A percentile compares a stretch with the other conserved stretches of the same genome.
Conservation (phyloP, 306 rosid genomes). For the Luffa aegyptiaca region DNA sequence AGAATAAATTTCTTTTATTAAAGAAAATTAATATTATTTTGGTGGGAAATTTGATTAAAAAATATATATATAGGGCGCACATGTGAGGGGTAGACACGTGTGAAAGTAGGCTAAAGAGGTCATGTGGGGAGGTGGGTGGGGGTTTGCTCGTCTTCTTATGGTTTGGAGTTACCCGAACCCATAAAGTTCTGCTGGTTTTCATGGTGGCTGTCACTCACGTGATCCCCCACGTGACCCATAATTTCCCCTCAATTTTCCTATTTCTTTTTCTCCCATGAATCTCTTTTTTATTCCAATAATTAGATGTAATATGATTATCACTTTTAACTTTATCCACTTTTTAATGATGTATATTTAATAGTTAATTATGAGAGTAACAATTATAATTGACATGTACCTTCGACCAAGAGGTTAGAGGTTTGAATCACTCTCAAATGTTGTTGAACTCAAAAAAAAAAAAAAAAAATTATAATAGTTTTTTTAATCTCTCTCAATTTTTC, state of each 20-base stretch:
- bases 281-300: neutral
- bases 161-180: constrained; percentile 1
- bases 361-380: too few species aligned
- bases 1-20: too few species aligned
- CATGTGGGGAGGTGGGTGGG: neutral
- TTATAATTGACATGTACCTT: too few species aligned
- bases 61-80: neutral
- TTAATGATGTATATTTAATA: neutral
- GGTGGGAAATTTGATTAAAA: neutral
- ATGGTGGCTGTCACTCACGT: constrained; percentile 16
- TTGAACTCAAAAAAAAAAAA: too few species aligned
- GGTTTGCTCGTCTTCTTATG: neutral
- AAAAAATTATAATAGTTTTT: too few species aligned
- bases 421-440: too few species aligned
- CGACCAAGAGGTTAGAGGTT: too few species aligned
- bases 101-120: neutral
- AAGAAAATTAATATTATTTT: neutral
- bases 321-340: neutral
- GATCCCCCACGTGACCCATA: constrained; percentile 14
- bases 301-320: neutral
- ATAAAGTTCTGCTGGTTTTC: neutral
- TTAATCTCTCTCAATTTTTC: neutral
- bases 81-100: neutral
- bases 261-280: neutral
- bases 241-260: neutral